Evolutionary conservation across 2,329 filamentous ascomycete genomes (phyloP).

Genomic region (Esteya vermicola): DNA sequence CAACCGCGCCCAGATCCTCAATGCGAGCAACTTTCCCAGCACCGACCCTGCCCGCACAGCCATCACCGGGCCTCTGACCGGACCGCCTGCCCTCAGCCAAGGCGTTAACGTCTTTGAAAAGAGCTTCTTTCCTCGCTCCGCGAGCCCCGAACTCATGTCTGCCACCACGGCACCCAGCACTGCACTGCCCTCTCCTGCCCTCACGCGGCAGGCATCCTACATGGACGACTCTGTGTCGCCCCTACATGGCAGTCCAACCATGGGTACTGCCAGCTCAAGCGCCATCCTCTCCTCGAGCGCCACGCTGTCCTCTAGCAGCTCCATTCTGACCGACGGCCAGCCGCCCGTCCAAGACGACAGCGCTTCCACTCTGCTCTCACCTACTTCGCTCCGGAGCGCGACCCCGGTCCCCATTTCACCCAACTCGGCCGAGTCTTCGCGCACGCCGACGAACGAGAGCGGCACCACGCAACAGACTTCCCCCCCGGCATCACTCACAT

Average conservation of each 20-base stretch:
- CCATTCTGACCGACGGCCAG: neutral
- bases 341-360: too few species aligned
- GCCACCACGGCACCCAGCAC: neutral
- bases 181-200: conserved; percentile 11
- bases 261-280: neutral
- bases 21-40: conserved; percentile 46
- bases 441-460: conserved; percentile 42
- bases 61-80: conserved; percentile 55
- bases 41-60: conserved; percentile 16
- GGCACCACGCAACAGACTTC: conserved; percentile 34
- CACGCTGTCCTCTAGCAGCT: neutral
- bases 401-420: conserved; percentile 1
- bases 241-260: neutral
- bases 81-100: conserved; percentile 58
- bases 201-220: neutral
- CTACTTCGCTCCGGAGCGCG: neutral
- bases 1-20: conserved; percentile 66
- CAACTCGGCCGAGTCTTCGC: conserved; percentile 34
- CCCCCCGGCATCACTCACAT: conserved; percentile 40
- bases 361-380: neutral
- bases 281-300: neutral
- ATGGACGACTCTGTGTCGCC: neutral
- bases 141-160: conserved; percentile 31
- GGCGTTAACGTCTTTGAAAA: conserved; percentile 70
- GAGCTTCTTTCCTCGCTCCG: conserved; percentile 49